Base-by-base conservation (phyloP, 2,329 filamentous ascomycete genomes). In the Rhynchosporium graminicola region DNA sequence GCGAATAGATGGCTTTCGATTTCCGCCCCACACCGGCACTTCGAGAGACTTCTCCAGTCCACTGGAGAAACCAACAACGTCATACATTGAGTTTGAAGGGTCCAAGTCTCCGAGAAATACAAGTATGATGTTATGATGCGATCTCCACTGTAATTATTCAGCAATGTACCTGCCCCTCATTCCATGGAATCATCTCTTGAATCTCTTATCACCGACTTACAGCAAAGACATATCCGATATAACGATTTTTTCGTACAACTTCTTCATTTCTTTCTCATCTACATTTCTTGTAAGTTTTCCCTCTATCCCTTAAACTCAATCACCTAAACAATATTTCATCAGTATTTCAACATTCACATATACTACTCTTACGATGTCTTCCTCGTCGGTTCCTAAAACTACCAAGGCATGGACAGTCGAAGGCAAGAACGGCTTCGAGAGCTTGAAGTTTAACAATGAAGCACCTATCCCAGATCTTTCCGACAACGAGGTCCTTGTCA, bases 401-500 rank as follows among this genome's bases (percentile, higher is more conserved):
- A 67, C 65, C 15, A 70, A 71, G 57, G 62, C 67, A 2, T 87
- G 84, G 84, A 79, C 76, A 6, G 74, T 87, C 20, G 70, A 77
- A 60, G 80, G 80, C 66, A 76, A 75, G 66, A 76, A 74, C 55
- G 80, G 77, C 63, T 83, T 83, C 67, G 78, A 82, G 29, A 74
- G 74, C 59, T 73, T 83, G 57, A 80, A 79, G 66, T 73, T 80
- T 65, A 73, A 79, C 57, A 20, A 64, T 71, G 10, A 71, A 77
- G 52, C 8, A 76, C 77, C 55, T 6, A 48, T 75, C 10, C 69
- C 67, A 36, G 69, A 80, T 63, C 63, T 83, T 3, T 80, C 79
- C 4, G 81, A 83, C 60, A 79, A 81, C 59, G 82, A 85, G 62
- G 81, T 85, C 20, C 77, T 85, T 9, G 81, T 85, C 66, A 83